phyloP scores from a whole-genome alignment of 2,329 filamentous ascomycete species.

The Cladorrhinum sp. region DNA sequence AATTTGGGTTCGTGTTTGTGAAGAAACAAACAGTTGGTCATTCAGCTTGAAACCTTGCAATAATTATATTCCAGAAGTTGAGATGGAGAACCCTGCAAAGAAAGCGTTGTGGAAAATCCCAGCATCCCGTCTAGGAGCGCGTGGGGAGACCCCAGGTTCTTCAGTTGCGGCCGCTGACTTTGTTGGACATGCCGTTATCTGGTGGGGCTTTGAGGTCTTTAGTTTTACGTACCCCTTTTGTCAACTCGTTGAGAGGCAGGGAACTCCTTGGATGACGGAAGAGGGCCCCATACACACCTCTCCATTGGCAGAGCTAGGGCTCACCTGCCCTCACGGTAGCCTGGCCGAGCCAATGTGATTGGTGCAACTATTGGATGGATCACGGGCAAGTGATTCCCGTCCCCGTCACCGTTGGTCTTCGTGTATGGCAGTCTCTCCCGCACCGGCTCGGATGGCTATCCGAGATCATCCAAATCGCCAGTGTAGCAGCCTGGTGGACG shows the following conservation, averaged over 20 bases:
- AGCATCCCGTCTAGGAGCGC: slow-evolving; percentile 1
- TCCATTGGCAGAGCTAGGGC: slow-evolving; percentile 8
- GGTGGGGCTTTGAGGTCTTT: background rate
- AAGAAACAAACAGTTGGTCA: background rate
- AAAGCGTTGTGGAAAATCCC: background rate
- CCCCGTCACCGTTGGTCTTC: background rate
- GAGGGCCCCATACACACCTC: background rate
- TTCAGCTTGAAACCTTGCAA: background rate
- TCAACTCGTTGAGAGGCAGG: background rate
- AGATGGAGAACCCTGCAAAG: background rate
- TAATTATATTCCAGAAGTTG: background rate
- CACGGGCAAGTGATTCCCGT: background rate
- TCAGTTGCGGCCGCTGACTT: background rate
- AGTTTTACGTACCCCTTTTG: slow-evolving; percentile 9
- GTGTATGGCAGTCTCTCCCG: background rate
- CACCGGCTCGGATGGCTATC: slow-evolving; percentile 13
- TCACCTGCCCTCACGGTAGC: slow-evolving; percentile 5
- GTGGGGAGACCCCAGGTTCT: slow-evolving; percentile 13
- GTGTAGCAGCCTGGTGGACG: background rate
- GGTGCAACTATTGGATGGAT: background rate
- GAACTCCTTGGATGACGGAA: background rate
- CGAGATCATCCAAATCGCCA: background rate
- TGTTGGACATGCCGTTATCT: slow-evolving; percentile 4
- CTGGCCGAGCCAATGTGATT: slow-evolving; percentile 6
- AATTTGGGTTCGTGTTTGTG: background rate